These are phyloP conservation scores for Podochytrium sp. DNA, from an alignment of 192 early-diverging fungal genomes.

Conservation along the genomic window DNA sequence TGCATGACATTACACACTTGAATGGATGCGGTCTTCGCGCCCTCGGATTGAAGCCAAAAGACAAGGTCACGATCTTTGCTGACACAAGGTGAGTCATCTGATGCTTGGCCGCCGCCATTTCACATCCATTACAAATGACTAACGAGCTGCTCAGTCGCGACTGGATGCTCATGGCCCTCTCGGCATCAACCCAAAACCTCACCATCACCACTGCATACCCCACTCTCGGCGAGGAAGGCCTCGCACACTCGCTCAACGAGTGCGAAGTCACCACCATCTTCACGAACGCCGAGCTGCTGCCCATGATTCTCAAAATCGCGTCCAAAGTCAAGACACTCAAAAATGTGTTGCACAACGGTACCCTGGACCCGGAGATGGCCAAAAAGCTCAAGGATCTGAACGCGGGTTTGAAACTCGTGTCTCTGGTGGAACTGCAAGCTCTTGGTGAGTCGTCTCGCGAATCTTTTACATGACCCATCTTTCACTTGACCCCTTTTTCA, in stretches of 20 bases:
- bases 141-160: slow-evolving; percentile 39
- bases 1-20: neutral
- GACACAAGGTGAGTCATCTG: slow-evolving; percentile 29
- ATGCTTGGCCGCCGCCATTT: neutral
- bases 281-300: slow-evolving; percentile 74
- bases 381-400: neutral
- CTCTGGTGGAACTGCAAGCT: slow-evolving; percentile 67
- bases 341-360: slow-evolving; percentile 74
- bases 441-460: too few relatives aligned
- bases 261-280: slow-evolving; percentile 73
- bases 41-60: slow-evolving; percentile 58
- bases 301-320: slow-evolving; percentile 63
- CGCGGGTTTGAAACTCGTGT: slow-evolving; percentile 44
- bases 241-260: slow-evolving; percentile 83
- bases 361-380: slow-evolving; percentile 41
- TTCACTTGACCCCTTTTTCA: neutral
- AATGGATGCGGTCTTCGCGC: slow-evolving; percentile 63
- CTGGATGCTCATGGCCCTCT: slow-evolving; percentile 69
- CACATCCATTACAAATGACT: neutral
- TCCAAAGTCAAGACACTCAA: slow-evolving; percentile 63
- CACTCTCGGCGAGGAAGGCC: slow-evolving; percentile 84
- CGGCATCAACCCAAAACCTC: slow-evolving; percentile 68
- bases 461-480: too few relatives aligned
- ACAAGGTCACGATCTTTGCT: slow-evolving; percentile 53
- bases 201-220: slow-evolving; percentile 78